Base-by-base conservation (phyloP, 768 basidiomycete species). In the Gymnopilus junonius region DNA sequence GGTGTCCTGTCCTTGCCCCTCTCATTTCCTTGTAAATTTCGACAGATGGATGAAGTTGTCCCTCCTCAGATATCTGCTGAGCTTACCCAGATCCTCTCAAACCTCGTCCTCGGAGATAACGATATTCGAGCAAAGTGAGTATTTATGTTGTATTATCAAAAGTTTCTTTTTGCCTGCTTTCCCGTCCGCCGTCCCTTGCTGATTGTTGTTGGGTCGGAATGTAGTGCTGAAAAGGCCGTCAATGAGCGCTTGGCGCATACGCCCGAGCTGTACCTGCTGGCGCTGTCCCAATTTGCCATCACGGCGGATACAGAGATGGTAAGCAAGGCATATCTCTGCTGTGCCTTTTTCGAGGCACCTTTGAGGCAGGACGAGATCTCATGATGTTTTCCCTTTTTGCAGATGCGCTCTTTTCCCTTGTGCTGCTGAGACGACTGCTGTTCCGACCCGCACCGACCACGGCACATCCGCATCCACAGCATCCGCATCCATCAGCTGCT, bases 391-490 rank as follows among this genome's bases (percentile, higher is more conserved):
- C 35, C 14, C 64, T 32, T 14, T 7, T 23, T 40, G 25, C 58
- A 93, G 91, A 94, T 94, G 92, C 87, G 92, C 29, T 91, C 90
- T 0, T 93, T 94, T 92, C 92, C 1, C 80, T 93, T 29, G 92
- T 94, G 10, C 85, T 94, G 31, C 83, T 93, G 29, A 87, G 93
- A 8, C 86, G 93, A 5, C 82, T 94, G 3, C 84, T 93, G 31
- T 94, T 94, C 74, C 85, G 92, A 7, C 69, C 88, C 0, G 76
- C 85, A 1, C 84, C 80, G 1, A 53, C 68, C 2, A 17, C 68
- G 14, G 32, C 42, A 50, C 68, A 10, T 25, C 55, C n/a, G 43
- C 70, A 21, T 34, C 65, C 25, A 4, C 71, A 56, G 40, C 65
- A 69, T 51, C 62, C 66, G 42, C 61, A 59, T 20, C 58, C 48